A percentile compares a stretch with the other conserved stretches of the same genome.
Conservation (phyloP, 139 green algal genomes). For the Chlorella ohadii region DNA sequence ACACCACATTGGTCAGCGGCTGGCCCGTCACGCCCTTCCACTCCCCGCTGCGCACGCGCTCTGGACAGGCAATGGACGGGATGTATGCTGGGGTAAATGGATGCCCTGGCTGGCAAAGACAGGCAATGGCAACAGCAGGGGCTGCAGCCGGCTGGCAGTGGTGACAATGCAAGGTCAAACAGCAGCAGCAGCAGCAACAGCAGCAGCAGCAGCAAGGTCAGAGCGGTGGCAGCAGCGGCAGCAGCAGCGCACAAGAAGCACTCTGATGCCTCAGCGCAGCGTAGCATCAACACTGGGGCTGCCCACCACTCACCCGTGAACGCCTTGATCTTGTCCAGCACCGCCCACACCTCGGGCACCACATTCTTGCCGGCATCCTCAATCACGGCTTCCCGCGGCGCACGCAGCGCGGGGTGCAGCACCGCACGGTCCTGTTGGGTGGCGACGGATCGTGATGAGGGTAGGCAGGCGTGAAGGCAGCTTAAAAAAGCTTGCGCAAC, state of each 20-base stretch:
- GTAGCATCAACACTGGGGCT: no score
- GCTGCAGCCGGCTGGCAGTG: no score
- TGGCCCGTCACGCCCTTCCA: slow-evolving; percentile 95
- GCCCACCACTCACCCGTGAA: slow-evolving; percentile 77
- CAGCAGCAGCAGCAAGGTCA: background rate
- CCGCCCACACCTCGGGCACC: slow-evolving; percentile 96
- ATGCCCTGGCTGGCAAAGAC: no score
- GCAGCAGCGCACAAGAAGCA: no score
- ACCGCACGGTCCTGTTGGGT: slow-evolving; percentile 89
- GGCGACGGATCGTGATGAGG: no score
- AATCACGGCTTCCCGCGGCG: slow-evolving; percentile 76
- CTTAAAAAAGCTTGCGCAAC: no score
- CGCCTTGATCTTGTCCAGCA: slow-evolving; percentile 98
- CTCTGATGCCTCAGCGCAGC: background rate
- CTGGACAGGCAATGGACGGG: no score
- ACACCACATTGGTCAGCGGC: slow-evolving; percentile 94
- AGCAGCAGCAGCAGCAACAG: background rate
- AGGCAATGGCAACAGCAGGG: no score
- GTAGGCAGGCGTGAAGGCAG: no score
- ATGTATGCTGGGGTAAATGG: no score
- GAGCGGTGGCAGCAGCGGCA: background rate
- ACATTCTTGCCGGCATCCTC: slow-evolving; percentile 68
- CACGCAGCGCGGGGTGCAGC: slow-evolving; percentile 95
- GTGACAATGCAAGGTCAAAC: no score
- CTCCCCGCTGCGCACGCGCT: slow-evolving; percentile 82